Conservation (phyloP, 768 basidiomycete species). For the Auricularia auricula-judae region DNA sequence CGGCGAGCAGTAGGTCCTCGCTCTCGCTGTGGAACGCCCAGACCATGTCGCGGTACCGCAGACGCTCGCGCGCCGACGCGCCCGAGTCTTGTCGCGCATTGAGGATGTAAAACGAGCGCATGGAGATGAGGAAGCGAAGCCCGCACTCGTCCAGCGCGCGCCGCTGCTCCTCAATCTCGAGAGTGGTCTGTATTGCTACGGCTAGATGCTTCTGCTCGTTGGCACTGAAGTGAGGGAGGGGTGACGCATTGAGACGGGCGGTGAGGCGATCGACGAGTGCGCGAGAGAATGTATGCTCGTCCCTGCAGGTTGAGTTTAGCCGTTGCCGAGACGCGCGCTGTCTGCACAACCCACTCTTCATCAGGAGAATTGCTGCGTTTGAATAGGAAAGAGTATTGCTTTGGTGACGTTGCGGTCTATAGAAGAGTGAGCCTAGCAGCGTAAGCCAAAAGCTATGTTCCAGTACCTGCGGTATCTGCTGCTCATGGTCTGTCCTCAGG, state of each 20-base stretch:
- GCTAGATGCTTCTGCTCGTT: conserved; percentile 78
- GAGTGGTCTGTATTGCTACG: conserved; percentile 75
- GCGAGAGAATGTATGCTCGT: conserved; percentile 51
- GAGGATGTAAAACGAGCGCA: conserved; percentile 84
- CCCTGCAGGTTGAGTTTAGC: conserved; percentile 12
- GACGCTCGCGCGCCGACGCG: conserved; percentile 43
- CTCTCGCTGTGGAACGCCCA: conserved; percentile 97
- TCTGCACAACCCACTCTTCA: conserved; percentile 31
- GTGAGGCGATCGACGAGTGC: conserved; percentile 50
- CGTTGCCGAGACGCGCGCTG: not conserved
- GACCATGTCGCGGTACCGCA: conserved; percentile 87
- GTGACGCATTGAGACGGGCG: conserved; percentile 46
- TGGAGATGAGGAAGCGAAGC: conserved; percentile 82
- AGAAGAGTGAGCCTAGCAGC: not conserved
- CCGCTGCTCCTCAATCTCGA: conserved; percentile 83
- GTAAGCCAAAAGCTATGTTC: no score
- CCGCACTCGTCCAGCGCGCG: conserved; percentile 90
- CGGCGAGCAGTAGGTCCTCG: conserved; percentile 69
- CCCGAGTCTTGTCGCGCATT: conserved; percentile 36
- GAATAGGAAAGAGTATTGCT: conserved; percentile 46
- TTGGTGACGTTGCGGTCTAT: conserved; percentile 12
- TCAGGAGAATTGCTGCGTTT: conserved; percentile 25
- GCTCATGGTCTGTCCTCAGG: conserved; percentile 27
- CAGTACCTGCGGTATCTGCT: conserved; percentile 12
- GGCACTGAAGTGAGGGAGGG: conserved; percentile 58